Base-by-base conservation (phyloP, 257 asterid species). In the Solanum bulbocastanum region DNA sequence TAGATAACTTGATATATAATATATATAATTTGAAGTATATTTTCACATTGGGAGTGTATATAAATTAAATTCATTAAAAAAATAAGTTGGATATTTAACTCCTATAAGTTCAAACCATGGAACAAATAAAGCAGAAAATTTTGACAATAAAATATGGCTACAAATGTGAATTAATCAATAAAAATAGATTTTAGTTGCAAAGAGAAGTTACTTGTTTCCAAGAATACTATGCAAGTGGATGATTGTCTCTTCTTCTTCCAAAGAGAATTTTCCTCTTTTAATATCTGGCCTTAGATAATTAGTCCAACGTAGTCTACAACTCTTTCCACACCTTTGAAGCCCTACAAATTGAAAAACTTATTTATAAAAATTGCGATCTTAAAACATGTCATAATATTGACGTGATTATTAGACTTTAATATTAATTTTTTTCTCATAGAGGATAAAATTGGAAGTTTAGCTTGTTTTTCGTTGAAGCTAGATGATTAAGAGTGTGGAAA, bases 281-380 rank as follows among this genome's bases (percentile, higher is more conserved):
- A 96, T 94, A 46, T 94, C 98, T 0, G 98, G 98, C 62, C 98
- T 93, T 84, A 96, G 91, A 88, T 96, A 96, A 58, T 96, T 96
- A 2, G 95, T 96, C 98, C 98, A 94, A 5, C 98, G 92, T n/a
- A 96, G 94, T 2, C 98, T 87, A 84, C 98, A 95, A 72, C 98
- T 95, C 88, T 95, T 95, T 60, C 98, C 98, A 85, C 98, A 95
- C 89, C 98, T 94, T 66, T 95, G 94, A 40, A 95, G 90, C 65
- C 95, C 98, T 95, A 25, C 15, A 75, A 1, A n/a, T 16, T 49
- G n/a, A 0, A 40, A 18, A 42, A 6, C 9, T 25, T 12, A 25
- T 66, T 62, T n/a, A 5, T n/a, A 6, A 18, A 52, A 2, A 52
- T 16, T 52, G 4, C 0, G 10, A 18, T 52, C 62, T 18, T 52